Evolutionary conservation across 2,329 filamentous ascomycete genomes (phyloP).

Genomic region (Penicillium frequentans): DNA sequence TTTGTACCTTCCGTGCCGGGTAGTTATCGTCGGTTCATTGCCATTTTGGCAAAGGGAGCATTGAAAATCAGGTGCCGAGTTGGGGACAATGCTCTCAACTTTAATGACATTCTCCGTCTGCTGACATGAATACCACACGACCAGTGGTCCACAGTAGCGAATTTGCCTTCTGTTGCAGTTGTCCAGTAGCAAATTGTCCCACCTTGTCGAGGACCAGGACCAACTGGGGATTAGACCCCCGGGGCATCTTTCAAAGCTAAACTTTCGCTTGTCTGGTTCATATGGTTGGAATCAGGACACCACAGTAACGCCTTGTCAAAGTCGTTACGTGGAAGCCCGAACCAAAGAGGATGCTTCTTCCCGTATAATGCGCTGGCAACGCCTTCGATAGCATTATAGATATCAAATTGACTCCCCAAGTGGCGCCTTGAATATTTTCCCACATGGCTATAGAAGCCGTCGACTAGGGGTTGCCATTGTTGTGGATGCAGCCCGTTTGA

Average conservation of each 20-base stretch:
- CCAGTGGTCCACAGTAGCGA: not conserved
- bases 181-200: not conserved
- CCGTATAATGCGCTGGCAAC: not conserved
- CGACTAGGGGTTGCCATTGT: not conserved
- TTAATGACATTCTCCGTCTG: not conserved
- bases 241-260: not conserved
- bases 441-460: not conserved
- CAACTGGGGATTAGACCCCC: not conserved
- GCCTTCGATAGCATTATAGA: not conserved
- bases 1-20: not conserved
- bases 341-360: not conserved
- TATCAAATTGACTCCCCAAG: not conserved
- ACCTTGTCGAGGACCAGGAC: not conserved
- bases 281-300: not conserved
- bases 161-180: not conserved
- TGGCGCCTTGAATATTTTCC: not conserved
- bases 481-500: not conserved
- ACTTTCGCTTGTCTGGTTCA: not conserved
- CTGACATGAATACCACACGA: not conserved
- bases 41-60: not conserved
- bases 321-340: not conserved
- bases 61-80: not conserved
- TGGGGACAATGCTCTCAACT: not conserved
- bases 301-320: not conserved
- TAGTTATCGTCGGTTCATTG: not conserved